phyloP scores from a whole-genome alignment of 2,329 filamentous ascomycete genomes.

The Nothophaeocryptopus gaeumannii region DNA sequence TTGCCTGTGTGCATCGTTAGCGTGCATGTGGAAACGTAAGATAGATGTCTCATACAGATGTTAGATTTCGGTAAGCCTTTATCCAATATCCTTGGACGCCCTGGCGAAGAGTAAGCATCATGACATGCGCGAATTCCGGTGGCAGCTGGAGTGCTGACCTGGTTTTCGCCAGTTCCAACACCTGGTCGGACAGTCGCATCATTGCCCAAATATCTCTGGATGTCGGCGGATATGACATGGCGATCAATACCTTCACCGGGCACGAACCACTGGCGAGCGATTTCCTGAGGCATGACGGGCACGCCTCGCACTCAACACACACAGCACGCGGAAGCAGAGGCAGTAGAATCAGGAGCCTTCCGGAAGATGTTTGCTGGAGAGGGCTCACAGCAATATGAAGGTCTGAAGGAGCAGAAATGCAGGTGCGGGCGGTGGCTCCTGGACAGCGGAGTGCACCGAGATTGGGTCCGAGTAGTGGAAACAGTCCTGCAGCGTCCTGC shows the following conservation, averaged over 20 bases:
- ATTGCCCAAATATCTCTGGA: constrained; percentile 51
- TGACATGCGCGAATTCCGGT: not conserved
- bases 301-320: constrained; percentile 3
- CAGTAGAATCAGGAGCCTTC: no score
- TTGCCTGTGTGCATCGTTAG: constrained; percentile 39
- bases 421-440: constrained; percentile 1
- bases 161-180: constrained; percentile 43
- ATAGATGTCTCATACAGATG: constrained; percentile 40
- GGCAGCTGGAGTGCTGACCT: constrained; percentile 37
- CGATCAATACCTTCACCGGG: constrained; percentile 50
- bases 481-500: constrained; percentile 1
- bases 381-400: no score
- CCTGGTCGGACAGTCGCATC: constrained; percentile 52
- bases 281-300: constrained; percentile 32
- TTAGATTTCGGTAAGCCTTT: constrained; percentile 51
- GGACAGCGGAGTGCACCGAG: constrained; percentile 1
- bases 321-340: not conserved
- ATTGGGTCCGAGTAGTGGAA: not conserved
- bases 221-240: constrained; percentile 53
- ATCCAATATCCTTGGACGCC: constrained; percentile 51
- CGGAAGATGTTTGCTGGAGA: no score
- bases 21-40: not conserved
- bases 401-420: no score
- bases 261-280: constrained; percentile 49
- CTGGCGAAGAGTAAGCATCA: constrained; percentile 28